Evolutionary conservation across 1,284 basidiomycete species (phyloP).

Genomic region (Pseudozyma pruni): DNA sequence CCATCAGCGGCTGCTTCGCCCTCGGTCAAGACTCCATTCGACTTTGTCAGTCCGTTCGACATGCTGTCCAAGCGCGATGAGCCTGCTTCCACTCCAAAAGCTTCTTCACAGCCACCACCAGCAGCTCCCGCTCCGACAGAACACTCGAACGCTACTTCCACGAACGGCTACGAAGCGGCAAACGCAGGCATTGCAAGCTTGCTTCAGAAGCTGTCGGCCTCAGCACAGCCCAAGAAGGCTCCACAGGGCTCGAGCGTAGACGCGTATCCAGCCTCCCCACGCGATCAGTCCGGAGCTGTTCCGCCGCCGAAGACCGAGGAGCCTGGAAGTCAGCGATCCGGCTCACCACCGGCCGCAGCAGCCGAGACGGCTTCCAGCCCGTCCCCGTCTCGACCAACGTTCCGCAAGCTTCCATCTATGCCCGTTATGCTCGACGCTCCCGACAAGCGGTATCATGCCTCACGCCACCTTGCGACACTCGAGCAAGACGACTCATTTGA

Average conservation of each 20-base stretch:
- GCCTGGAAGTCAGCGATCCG: background rate
- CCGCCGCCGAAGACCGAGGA: background rate
- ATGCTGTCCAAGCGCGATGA: conserved; percentile 22
- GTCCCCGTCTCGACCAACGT: conserved; percentile 1
- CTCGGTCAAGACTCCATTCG: conserved; percentile 28
- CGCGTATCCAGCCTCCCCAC: background rate
- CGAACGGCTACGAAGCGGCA: conserved; percentile 23
- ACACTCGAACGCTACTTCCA: background rate
- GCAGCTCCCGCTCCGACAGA: background rate
- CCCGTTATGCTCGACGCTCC: conserved; percentile 11
- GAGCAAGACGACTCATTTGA: conserved; percentile 28
- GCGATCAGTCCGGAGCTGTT: background rate
- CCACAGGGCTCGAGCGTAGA: background rate
- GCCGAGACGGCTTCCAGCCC: background rate
- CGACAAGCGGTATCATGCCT: conserved; percentile 27
- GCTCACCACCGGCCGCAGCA: background rate
- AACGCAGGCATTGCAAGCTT: conserved; percentile 19
- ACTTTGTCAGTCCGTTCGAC: conserved; percentile 44
- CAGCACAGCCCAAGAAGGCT: conserved; percentile 15
- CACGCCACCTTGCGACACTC: conserved; percentile 18
- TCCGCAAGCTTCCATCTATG: conserved; percentile 16
- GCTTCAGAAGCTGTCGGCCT: conserved; percentile 26
- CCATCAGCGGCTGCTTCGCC: conserved; percentile 7
- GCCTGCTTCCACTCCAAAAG: conserved; percentile 3
- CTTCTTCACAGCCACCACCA: conserved; percentile 3